Conservation (phyloP, 345 rosid genomes). For the Pistacia integerrima region DNA sequence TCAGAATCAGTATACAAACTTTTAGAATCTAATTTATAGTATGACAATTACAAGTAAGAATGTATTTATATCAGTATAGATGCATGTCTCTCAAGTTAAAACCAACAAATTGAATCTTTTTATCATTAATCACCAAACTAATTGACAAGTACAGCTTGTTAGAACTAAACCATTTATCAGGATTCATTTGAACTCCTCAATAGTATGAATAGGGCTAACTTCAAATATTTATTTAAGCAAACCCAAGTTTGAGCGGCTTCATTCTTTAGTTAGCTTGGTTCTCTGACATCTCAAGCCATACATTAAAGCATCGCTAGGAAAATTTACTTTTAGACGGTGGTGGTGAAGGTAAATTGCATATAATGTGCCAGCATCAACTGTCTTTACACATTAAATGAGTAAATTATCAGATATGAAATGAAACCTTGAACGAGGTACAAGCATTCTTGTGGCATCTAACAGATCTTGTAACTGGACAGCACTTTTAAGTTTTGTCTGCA, state of each 20-base stretch:
- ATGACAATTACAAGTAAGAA: neutral
- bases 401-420: conserved; percentile 6
- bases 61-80: neutral
- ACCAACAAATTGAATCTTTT: neutral
- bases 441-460: conserved; percentile 94
- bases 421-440: conserved; percentile 95
- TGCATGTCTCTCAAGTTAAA: neutral
- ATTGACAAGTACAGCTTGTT: neutral
- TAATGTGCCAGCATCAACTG: neutral
- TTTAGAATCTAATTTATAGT: neutral
- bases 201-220: neutral
- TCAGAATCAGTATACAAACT: neutral
- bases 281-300: neutral
- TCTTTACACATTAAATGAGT: conserved; percentile 3
- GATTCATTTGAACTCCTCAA: neutral
- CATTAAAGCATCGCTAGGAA: neutral
- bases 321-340: neutral
- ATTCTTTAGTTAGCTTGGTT: neutral
- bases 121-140: neutral
- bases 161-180: neutral
- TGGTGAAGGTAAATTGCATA: neutral
- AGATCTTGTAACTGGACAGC: conserved; percentile 97
- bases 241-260: neutral
- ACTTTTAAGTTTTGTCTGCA: conserved; percentile 96
- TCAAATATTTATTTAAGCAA: neutral